Percentiles rank a stretch among this genome's conserved stretches.
These are phyloP conservation scores for Diaporthe citriasiana DNA, from an alignment of 2,329 filamentous ascomycete genomes.

Conservation along the genomic window DNA sequence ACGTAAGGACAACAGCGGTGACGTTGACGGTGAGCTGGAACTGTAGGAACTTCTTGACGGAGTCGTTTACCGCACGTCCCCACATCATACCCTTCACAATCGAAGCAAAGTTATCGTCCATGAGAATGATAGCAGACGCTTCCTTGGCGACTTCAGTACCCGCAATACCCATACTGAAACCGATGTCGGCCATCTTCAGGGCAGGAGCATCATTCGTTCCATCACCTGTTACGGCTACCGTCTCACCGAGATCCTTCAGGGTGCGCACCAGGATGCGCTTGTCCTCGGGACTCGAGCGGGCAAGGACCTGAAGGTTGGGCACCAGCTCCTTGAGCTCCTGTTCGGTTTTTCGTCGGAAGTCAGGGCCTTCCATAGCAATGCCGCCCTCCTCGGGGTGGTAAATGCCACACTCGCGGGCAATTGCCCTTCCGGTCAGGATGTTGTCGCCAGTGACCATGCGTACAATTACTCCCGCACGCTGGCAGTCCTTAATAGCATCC, in stretches of 20 bases:
- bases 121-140: constrained; percentile 38
- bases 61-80: constrained; percentile 76
- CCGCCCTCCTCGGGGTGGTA: constrained; percentile 38
- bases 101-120: constrained; percentile 40
- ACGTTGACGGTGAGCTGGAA: constrained; percentile 83
- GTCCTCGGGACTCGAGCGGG: constrained; percentile 37
- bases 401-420: constrained; percentile 72
- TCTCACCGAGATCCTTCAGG: constrained; percentile 35
- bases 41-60: constrained; percentile 76
- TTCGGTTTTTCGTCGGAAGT: constrained; percentile 32
- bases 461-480: constrained; percentile 77
- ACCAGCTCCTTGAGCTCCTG: constrained; percentile 38
- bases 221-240: constrained; percentile 36
- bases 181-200: constrained; percentile 39
- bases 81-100: constrained; percentile 70
- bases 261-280: constrained; percentile 39
- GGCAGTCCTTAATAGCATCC: constrained; percentile 76
- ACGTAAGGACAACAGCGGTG: constrained; percentile 82
- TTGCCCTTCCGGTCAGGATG: constrained; percentile 73
- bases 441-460: constrained; percentile 84
- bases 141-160: constrained; percentile 39
- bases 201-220: constrained; percentile 39
- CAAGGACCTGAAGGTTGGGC: constrained; percentile 34
- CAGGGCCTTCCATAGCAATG: constrained; percentile 40
- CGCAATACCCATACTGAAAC: constrained; percentile 37